These are phyloP conservation scores for Euphorbia celastroides DNA, from an alignment of 441 rosid species.

Conservation along the genomic window DNA sequence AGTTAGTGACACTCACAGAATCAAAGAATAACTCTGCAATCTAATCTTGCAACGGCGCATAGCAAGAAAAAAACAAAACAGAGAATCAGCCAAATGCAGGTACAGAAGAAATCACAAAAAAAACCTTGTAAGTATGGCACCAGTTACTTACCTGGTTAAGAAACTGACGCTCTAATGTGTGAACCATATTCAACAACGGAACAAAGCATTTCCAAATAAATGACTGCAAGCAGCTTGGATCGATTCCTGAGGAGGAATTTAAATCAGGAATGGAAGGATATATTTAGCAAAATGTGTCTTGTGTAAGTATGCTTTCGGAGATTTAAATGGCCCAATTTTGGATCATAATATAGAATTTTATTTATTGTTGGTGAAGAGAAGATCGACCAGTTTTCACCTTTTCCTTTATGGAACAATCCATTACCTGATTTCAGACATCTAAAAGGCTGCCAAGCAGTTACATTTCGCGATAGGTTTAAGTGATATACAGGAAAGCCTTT, in stretches of 20 bases:
- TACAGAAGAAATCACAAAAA: conserved; percentile 4
- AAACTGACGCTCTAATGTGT: conserved; percentile 55
- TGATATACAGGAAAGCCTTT: not conserved
- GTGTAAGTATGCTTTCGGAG: not conserved
- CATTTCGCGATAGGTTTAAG: not conserved
- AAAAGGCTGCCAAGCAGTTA: not conserved
- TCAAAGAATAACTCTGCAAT: conserved; percentile 56
- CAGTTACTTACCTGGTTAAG: conserved; percentile 53
- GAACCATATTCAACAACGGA: conserved; percentile 61
- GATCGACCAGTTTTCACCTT: not conserved
- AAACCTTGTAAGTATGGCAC: conserved; percentile 7
- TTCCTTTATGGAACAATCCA: not conserved
- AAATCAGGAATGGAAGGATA: conserved; percentile 10
- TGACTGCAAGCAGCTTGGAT: conserved; percentile 39
- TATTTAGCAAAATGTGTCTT: not conserved
- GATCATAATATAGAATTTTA: not conserved
- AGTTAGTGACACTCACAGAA: conserved; percentile 46
- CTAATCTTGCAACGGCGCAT: conserved; percentile 37
- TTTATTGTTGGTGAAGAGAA: not conserved
- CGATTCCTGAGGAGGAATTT: conserved; percentile 31
- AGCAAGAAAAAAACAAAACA: conserved; percentile 22
- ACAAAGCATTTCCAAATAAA: conserved; percentile 69
- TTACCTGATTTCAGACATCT: not conserved
- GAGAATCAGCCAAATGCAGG: conserved; percentile 17
- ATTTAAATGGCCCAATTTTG: not conserved